phyloP scores from a whole-genome alignment of 768 basidiomycete species.

The Russula griseocarnosa region DNA sequence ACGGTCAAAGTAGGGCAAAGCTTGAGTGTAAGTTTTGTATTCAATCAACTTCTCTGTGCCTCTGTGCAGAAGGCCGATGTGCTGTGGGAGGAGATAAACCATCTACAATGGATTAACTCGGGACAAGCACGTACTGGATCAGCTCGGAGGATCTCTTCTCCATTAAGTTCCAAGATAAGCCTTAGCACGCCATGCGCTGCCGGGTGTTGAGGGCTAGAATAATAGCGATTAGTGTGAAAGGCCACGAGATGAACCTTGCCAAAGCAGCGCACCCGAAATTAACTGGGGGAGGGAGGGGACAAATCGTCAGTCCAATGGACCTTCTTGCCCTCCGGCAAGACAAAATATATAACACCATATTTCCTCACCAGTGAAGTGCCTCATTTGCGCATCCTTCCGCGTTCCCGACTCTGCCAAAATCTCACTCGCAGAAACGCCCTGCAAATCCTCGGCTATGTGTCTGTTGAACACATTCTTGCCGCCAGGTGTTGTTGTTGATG shows the following conservation, averaged over 20 bases:
- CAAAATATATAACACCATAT: not conserved
- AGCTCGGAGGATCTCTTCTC: conserved; percentile 87
- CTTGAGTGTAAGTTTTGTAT: conserved; percentile 97
- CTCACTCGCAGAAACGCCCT: conserved; percentile 71
- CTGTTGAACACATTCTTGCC: conserved; percentile 55
- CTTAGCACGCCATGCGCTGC: conserved; percentile 98
- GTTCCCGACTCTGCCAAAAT: conserved; percentile 73
- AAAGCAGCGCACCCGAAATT: conserved; percentile 73
- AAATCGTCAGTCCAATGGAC: not conserved
- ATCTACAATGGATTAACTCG: conserved; percentile 1
- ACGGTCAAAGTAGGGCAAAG: conserved; percentile 97
- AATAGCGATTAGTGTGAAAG: not conserved
- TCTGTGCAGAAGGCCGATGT: conserved; percentile 93
- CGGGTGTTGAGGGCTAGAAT: conserved; percentile 87
- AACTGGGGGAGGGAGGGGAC: conserved; percentile 45
- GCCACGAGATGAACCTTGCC: not conserved
- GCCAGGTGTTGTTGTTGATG: conserved; percentile 28
- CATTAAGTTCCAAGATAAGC: conserved; percentile 95
- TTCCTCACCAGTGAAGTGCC: conserved; percentile 86
- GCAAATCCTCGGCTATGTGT: conserved; percentile 80
- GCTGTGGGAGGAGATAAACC: conserved; percentile 42
- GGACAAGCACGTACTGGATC: conserved; percentile 54
- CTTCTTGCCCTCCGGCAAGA: not conserved
- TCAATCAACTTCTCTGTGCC: conserved; percentile 99
- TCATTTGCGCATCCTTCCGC: conserved; percentile 71